Conservation (phyloP, 129 eudicot species). For the Helianthus tuberosus region DNA sequence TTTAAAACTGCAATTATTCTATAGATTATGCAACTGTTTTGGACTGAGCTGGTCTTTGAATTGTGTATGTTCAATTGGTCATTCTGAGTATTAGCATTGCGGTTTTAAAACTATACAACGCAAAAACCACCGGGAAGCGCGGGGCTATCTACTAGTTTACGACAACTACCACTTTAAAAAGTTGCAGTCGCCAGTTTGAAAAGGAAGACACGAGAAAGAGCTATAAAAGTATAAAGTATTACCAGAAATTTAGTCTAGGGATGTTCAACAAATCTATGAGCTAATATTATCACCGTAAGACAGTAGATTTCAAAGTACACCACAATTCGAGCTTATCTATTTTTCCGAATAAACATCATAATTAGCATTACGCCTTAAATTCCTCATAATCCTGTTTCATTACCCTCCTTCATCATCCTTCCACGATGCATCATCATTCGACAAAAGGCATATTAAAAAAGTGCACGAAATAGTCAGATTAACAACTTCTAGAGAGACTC, state of each 20-base stretch:
- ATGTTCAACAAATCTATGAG: neutral
- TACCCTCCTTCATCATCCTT: neutral
- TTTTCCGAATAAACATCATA: too few species aligned
- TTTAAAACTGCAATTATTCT: too few species aligned
- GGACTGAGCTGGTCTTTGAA: too few species aligned
- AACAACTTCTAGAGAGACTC: neutral
- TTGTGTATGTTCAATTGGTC: too few species aligned
- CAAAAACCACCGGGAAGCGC: too few species aligned
- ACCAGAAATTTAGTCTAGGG: neutral
- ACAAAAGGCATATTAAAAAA: neutral
- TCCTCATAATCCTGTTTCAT: neutral
- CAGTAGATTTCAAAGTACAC: neutral
- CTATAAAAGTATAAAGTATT: too few species aligned
- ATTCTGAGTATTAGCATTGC: too few species aligned
- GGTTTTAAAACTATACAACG: too few species aligned
- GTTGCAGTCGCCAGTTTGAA: neutral
- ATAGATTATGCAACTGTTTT: too few species aligned
- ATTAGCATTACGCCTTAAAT: too few species aligned
- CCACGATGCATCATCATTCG: neutral
- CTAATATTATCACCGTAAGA: conserved; percentile 5
- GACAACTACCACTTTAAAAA: neutral
- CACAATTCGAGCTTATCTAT: neutral
- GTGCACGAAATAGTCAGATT: neutral
- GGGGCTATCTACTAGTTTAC: too few species aligned
- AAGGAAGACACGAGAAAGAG: neutral